Conservation (phyloP, 148 eudicot genomes). For the Rhododendron ovatum region DNA sequence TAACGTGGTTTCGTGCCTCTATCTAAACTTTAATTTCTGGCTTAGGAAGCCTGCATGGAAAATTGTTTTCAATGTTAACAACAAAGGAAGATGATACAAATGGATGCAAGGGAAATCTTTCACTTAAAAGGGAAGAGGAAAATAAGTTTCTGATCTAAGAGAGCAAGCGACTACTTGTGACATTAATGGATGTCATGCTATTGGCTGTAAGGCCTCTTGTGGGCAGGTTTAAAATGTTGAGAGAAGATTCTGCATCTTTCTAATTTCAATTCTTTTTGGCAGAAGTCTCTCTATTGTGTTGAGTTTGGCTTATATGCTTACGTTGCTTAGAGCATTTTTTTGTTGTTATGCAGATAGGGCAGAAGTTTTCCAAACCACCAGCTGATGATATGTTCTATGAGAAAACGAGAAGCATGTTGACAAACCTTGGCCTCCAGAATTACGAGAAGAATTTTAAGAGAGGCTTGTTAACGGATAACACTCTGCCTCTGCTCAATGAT, state of each 20-base stretch:
- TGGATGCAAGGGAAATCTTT: background rate
- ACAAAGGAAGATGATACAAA: background rate
- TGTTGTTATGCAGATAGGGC: conserved; percentile 57
- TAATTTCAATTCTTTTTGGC: background rate
- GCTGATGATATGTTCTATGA: conserved; percentile 59
- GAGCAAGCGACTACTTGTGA: background rate
- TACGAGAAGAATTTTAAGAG: conserved; percentile 90
- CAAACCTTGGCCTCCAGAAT: conserved; percentile 70
- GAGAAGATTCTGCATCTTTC: background rate
- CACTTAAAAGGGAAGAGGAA: background rate
- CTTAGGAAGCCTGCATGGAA: background rate
- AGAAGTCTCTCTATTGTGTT: background rate
- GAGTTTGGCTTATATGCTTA: background rate
- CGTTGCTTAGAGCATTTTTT: background rate
- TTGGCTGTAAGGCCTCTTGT: background rate
- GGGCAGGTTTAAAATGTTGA: background rate
- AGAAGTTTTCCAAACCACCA: conserved; percentile 71
- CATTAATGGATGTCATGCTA: background rate
- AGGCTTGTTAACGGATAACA: conserved; percentile 73
- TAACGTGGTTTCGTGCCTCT: background rate
- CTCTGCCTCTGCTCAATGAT: conserved; percentile 80
- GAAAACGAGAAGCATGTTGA: conserved; percentile 65
- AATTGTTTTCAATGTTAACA: background rate
- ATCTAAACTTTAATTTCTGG: background rate
- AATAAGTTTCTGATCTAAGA: background rate